These are phyloP conservation scores for Jaltomata sinuosa DNA, from an alignment of 257 asterid genomes.

Conservation along the genomic window DNA sequence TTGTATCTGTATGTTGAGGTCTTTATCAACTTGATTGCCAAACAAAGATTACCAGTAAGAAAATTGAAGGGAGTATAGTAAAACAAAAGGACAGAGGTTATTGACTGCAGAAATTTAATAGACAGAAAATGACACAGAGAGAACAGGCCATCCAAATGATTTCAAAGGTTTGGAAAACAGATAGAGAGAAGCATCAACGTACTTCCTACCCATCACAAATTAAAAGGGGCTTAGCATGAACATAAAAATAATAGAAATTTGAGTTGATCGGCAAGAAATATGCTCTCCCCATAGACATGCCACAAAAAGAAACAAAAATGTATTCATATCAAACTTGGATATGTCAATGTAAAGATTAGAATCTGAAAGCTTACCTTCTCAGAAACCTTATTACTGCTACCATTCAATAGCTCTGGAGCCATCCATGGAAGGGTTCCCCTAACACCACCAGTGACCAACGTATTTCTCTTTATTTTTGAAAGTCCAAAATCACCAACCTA, in stretches of 20 bases:
- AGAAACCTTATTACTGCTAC: conserved; percentile 90
- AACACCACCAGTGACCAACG: conserved; percentile 89
- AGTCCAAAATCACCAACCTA: conserved; percentile 84
- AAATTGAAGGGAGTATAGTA: background rate
- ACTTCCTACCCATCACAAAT: background rate
- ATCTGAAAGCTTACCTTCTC: conserved; percentile 50
- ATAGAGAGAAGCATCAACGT: background rate
- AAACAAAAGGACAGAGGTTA: background rate
- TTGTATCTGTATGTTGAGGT: background rate
- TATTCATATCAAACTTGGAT: background rate
- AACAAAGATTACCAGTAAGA: background rate
- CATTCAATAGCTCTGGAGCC: conserved; percentile 94
- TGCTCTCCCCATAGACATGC: background rate
- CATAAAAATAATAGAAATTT: background rate
- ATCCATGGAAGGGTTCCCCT: conserved; percentile 98
- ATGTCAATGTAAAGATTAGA: background rate
- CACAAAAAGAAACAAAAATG: background rate
- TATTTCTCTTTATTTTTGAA: conserved; percentile 89
- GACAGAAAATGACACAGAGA: background rate
- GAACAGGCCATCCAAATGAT: background rate
- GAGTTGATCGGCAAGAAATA: background rate
- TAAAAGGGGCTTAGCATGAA: background rate
- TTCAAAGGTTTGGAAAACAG: background rate
- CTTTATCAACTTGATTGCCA: background rate
- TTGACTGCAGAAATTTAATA: background rate